Percentiles rank a stretch among this genome's conserved stretches.
Conservation (phyloP, 768 basidiomycete species). For the Tubosaeta brunneosetosa region DNA sequence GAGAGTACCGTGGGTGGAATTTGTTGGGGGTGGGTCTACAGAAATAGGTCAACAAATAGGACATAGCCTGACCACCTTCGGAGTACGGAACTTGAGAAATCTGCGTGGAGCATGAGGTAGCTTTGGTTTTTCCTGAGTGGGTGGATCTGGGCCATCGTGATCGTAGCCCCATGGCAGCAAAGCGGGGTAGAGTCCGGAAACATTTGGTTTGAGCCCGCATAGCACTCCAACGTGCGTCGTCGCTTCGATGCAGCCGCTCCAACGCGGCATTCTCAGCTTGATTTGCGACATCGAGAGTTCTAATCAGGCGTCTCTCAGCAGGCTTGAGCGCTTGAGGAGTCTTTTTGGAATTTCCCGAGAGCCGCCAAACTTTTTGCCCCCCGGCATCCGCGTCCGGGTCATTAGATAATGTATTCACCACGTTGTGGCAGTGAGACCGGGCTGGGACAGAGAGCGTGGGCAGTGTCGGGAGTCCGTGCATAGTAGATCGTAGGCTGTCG, state of each 20-base stretch:
- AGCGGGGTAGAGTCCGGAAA: conserved; percentile 68
- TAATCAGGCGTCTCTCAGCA: conserved; percentile 57
- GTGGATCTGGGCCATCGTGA: conserved; percentile 58
- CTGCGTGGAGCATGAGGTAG: conserved; percentile 52
- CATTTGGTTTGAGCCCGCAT: conserved; percentile 79
- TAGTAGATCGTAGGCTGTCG: too few relatives aligned
- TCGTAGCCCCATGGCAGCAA: conserved; percentile 87
- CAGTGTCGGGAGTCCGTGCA: too few relatives aligned
- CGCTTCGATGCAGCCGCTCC: conserved; percentile 50
- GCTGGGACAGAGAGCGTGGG: too few relatives aligned
- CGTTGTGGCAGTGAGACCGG: too few relatives aligned
- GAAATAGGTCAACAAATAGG: background rate
- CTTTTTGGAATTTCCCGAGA: conserved; percentile 56
- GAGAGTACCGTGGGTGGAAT: conserved; percentile 91
- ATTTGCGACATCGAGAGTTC: conserved; percentile 53
- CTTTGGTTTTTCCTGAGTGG: conserved; percentile 38
- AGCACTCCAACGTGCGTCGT: conserved; percentile 55
- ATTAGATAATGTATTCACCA: conserved; percentile 35
- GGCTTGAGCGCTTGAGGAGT: conserved; percentile 57
- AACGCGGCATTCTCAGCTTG: conserved; percentile 39
- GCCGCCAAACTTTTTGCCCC: conserved; percentile 43
- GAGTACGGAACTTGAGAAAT: conserved; percentile 84
- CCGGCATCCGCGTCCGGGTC: conserved; percentile 44
- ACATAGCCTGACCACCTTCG: conserved; percentile 48
- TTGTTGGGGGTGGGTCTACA: conserved; percentile 81